phyloP scores from a whole-genome alignment of 2,329 filamentous ascomycete genomes.

The Arthrobotrys musiformis region DNA sequence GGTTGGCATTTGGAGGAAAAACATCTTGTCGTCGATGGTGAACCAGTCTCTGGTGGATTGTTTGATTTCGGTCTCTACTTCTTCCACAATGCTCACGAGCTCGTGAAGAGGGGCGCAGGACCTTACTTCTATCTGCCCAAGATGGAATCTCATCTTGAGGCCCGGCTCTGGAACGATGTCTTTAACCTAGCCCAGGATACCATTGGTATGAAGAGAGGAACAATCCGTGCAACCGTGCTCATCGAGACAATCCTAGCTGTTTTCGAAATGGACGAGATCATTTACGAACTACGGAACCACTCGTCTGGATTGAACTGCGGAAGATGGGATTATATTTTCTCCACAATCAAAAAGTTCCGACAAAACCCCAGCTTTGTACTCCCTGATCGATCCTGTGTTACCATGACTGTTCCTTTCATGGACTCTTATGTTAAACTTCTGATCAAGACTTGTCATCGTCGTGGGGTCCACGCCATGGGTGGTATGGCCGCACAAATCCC shows the following conservation, averaged over 20 bases:
- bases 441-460: constrained; percentile 96
- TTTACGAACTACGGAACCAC: constrained; percentile 98
- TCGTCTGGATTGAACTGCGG: constrained; percentile 97
- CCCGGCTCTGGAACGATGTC: constrained; percentile 95
- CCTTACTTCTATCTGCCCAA: constrained; percentile 99
- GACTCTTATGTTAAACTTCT: constrained; percentile 95
- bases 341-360: constrained; percentile 99
- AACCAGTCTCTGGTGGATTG: constrained; percentile 88
- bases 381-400: constrained; percentile 88
- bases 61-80: constrained; percentile 99
- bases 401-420: constrained; percentile 99
- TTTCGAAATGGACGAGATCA: constrained; percentile 99
- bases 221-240: constrained; percentile 91
- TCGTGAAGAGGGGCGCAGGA: constrained; percentile 82
- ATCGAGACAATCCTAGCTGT: constrained; percentile 98
- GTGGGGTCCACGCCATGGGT: constrained; percentile 98
- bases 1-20: constrained; percentile 99
- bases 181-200: constrained; percentile 97
- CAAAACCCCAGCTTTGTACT: constrained; percentile 92
- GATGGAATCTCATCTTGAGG: constrained; percentile 98
- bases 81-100: constrained; percentile 95
- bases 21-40: constrained; percentile 94
- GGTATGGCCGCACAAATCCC: constrained; percentile 99
- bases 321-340: constrained; percentile 99
- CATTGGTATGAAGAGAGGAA: constrained; percentile 87